Evolutionary conservation across 1,284 basidiomycete genomes (phyloP), one percentile per base, ranked within the genome.

Genomic region (Phellinidium pouzarii): DNA sequence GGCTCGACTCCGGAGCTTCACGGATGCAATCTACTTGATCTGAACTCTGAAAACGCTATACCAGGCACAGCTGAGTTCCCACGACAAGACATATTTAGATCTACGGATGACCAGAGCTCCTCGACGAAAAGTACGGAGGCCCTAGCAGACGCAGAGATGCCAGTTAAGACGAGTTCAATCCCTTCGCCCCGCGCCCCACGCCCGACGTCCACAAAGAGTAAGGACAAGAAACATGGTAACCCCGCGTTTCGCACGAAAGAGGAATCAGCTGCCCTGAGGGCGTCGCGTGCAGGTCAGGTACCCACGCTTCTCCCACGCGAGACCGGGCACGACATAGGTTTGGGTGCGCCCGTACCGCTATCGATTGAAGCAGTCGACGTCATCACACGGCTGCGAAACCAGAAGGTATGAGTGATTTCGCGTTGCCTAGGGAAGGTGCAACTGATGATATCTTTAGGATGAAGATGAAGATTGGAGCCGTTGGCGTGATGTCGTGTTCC

Each of bases 401-500:
- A 87, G 80, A 92, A 94, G 76, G 85, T 85, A 46, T 8, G 67
- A 14, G 37, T 23, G 5, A 20, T 26, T 54, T 45, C 14, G 53
- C 29, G 52, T 58, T 46, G 58, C 48, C 40, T 22, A 27, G 9
- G 48, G 48, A 46, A 47, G 41, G 45, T 45, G n/a, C 17, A 43
- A 47, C 38, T 36, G 55, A 38, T 40, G 23, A 31, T 37, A 29
- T 12, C 26, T 20, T 19, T 55, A 88, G 81, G 93, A 97, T 66
- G 88, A 92, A 70, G 80, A 84, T 54, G 94, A 97, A 64, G 91
- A 94, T 61, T 95, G 90, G 89, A 82, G 90, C 52, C 78, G 91
- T 48, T 91, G 87, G 87, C 77, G 88, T 20, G 91, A 94, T 63
- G 83, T 91, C 37, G 77, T 91, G 6, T 91, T 88, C 66, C 77